phyloP scores from a whole-genome alignment of 1,284 basidiomycete genomes.

The Rhodotorula sp. region DNA sequence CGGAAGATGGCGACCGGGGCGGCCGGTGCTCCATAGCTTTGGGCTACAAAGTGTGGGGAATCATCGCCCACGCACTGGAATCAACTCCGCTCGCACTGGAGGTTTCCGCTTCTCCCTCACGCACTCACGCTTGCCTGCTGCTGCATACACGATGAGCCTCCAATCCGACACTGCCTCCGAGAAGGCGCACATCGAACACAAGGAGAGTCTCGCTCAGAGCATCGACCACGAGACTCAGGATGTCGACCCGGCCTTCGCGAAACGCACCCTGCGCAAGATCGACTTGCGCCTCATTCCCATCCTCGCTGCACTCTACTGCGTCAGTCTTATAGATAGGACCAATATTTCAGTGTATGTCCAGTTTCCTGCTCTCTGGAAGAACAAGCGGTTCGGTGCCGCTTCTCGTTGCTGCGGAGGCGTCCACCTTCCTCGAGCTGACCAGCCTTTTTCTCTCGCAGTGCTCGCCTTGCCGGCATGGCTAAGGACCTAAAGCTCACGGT shows the following conservation, averaged over 20 bases:
- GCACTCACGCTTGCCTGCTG: background rate
- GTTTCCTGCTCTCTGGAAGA: background rate
- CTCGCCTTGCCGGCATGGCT: constrained; percentile 48
- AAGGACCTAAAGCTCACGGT: constrained; percentile 43
- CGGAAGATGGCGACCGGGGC: too few species aligned
- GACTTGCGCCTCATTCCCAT: constrained; percentile 49
- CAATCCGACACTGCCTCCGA: constrained; percentile 15
- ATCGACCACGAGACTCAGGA: constrained; percentile 5
- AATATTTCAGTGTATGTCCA: too few species aligned
- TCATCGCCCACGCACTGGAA: too few species aligned
- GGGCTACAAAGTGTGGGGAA: too few species aligned
- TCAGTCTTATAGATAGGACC: constrained; percentile 45
- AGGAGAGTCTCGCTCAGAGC: constrained; percentile 5
- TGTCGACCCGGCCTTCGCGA: constrained; percentile 16
- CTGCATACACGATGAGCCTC: background rate
- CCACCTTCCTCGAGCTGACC: background rate
- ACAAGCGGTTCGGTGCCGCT: background rate
- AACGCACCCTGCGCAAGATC: constrained; percentile 43
- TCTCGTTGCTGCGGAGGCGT: background rate
- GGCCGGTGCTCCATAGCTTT: too few species aligned
- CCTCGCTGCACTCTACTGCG: constrained; percentile 48
- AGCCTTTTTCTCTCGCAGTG: constrained; percentile 8
- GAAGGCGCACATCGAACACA: constrained; percentile 19
- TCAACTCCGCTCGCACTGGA: background rate
- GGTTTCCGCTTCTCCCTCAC: too few species aligned